Evolutionary conservation across 2,329 filamentous ascomycete genomes (phyloP).

Genomic region (Venturia effusa): DNA sequence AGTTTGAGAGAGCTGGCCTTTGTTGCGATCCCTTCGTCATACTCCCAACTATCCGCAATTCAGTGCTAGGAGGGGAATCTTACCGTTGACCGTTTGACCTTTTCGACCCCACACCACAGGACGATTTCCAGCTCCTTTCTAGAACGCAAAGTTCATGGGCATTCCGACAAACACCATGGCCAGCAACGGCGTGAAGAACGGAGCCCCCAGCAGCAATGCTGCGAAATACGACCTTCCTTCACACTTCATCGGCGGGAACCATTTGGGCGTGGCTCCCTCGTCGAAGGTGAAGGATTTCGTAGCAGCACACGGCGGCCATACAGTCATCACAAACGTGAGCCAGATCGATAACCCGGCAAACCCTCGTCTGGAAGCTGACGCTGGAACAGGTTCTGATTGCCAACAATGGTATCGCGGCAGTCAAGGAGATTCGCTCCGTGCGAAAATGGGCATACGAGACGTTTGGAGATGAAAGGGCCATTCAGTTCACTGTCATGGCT

Average conservation of each 20-base stretch:
- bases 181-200: slow-evolving; percentile 28
- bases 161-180: slow-evolving; percentile 8
- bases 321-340: slow-evolving; percentile 85
- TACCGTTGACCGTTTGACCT: not conserved
- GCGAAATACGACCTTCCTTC: slow-evolving; percentile 73
- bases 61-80: not conserved
- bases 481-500: slow-evolving; percentile 99
- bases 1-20: not conserved
- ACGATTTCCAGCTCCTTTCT: not conserved
- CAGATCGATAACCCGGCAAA: not conserved
- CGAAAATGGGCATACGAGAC: slow-evolving; percentile 99
- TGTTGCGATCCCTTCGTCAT: not conserved
- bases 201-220: slow-evolving; percentile 54
- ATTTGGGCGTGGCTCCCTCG: slow-evolving; percentile 66
- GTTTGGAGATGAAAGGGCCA: slow-evolving; percentile 94
- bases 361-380: not conserved
- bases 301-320: slow-evolving; percentile 78
- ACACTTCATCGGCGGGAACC: slow-evolving; percentile 96
- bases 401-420: slow-evolving; percentile 98
- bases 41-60: not conserved
- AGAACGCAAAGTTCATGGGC: not conserved
- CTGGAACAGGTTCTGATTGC: slow-evolving; percentile 76
- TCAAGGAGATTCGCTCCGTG: slow-evolving; percentile 98
- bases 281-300: slow-evolving; percentile 97
- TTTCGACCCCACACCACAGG: not conserved